These are phyloP conservation scores for Ramichloridium luteum DNA, from an alignment of 2,329 filamentous ascomycete species.

Conservation along the genomic window DNA sequence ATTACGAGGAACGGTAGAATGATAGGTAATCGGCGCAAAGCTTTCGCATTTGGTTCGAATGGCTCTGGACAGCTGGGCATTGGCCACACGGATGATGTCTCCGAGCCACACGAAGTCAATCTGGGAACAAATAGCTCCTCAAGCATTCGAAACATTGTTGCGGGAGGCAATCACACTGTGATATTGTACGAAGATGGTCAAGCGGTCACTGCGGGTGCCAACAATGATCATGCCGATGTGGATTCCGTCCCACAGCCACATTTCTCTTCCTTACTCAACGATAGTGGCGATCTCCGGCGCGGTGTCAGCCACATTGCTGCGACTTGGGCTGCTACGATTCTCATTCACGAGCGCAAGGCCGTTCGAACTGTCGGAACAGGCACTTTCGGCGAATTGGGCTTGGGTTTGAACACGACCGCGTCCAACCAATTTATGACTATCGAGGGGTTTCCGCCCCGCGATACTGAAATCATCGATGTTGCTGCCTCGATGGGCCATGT, in stretches of 20 bases:
- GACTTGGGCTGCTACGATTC: constrained; percentile 64
- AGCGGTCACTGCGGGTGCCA: constrained; percentile 55
- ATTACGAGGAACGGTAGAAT: too few species aligned
- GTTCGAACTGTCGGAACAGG: constrained; percentile 57
- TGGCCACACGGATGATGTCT: constrained; percentile 30
- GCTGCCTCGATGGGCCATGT: constrained; percentile 68
- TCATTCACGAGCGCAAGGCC: constrained; percentile 35
- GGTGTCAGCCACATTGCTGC: constrained; percentile 38
- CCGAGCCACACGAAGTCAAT: constrained; percentile 16
- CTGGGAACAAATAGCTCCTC: background rate
- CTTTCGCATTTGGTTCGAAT: constrained; percentile 39
- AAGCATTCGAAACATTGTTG: constrained; percentile 28
- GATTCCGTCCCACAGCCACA: background rate
- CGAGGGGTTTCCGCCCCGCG: constrained; percentile 50
- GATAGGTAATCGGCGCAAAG: too few species aligned
- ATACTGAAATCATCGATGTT: constrained; percentile 49
- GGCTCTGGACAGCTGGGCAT: constrained; percentile 41
- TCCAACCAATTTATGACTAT: constrained; percentile 35
- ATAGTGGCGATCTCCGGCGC: background rate
- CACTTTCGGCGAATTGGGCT: constrained; percentile 59
- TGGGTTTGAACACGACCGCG: constrained; percentile 32
- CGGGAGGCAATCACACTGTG: constrained; percentile 82
- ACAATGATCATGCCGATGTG: constrained; percentile 25
- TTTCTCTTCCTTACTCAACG: background rate
- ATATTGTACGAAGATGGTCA: constrained; percentile 48